Base-by-base conservation (phyloP, 2,329 filamentous ascomycete genomes). In the Penicillium sp. region DNA sequence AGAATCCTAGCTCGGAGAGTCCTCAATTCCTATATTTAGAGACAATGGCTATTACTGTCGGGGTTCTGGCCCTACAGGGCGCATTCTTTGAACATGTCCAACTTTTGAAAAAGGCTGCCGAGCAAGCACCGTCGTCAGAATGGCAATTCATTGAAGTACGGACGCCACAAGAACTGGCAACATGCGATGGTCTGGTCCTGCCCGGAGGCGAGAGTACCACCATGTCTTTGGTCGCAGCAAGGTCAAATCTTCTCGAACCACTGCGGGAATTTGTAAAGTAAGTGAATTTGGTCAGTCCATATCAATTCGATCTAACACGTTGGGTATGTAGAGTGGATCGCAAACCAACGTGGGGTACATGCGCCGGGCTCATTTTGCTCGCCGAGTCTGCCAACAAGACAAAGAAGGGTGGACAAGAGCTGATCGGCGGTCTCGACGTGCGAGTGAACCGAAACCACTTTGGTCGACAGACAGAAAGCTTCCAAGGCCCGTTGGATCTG, bases 181-280 rank as follows among this genome's bases (percentile, higher is more conserved):
- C 73, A 65, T 97, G 93, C 77, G 86, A 93, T 74, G 93, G 86
- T 27, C 83, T 99, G 43, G 86, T 99, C 70, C 86, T 99, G 47
- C 94, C 94, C 3, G 94, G 94, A 52, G 94, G 94, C 61, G 94
- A 99, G 76, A 96, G 91, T 77, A 97, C 94, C 1, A 89, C 93
- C 4, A 96, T 99, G 66, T 91, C 91, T 12, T 83, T 97, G 31
- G 90, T 97, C 17, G 94, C 94, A 4, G 86, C 86, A 23, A 85
- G 93, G 62, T 91, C 89, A 0, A 87, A 88, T 17, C 78, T 99
- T 36, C 78, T 99, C 55, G 91, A 96, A 66, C 92, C 92, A 3
- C 77, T 99, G 61, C 81, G 91, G 53, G 84, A 93, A 33, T 99
- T 96, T 75, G 93, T 97, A 70, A 96, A 96, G 88, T 93, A 78